Evolutionary conservation across 495 filamentous ascomycete species (phyloP).

Genomic region (Daldinia bambusicola): DNA sequence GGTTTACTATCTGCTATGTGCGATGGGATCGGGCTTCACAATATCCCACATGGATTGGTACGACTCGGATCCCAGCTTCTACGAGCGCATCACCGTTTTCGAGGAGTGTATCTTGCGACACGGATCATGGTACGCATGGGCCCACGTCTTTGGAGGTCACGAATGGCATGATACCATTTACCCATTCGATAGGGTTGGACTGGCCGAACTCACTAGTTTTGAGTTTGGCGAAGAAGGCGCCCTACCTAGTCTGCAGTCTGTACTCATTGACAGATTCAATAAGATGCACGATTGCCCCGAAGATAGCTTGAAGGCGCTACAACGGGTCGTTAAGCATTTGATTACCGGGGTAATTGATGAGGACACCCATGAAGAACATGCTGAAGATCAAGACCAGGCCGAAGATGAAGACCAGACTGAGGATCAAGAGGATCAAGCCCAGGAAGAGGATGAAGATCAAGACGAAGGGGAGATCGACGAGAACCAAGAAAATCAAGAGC

Average conservation of each 20-base stretch:
- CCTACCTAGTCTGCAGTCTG: constrained; percentile 4
- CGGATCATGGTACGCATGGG: constrained; percentile 42
- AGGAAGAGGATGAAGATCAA: neutral
- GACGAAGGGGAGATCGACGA: neutral
- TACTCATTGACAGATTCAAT: constrained; percentile 6
- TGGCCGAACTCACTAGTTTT: constrained; percentile 15
- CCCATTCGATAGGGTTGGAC: neutral
- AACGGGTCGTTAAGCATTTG: neutral
- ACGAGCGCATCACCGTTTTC: constrained; percentile 15
- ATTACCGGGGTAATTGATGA: neutral
- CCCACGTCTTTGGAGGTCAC: neutral
- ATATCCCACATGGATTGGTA: neutral
- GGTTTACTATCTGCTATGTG: constrained; percentile 29
- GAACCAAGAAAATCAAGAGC: neutral
- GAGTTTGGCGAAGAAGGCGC: constrained; percentile 13
- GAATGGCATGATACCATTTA: neutral
- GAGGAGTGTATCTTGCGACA: constrained; percentile 41
- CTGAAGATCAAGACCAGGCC: neutral
- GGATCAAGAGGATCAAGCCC: neutral
- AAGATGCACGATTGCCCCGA: neutral
- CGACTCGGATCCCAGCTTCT: neutral
- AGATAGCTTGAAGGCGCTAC: neutral
- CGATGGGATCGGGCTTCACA: neutral
- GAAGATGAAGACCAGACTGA: too few species aligned
- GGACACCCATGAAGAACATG: neutral